Base-by-base conservation (phyloP, 306 rosid genomes). In the Dicorynia guianensis region DNA sequence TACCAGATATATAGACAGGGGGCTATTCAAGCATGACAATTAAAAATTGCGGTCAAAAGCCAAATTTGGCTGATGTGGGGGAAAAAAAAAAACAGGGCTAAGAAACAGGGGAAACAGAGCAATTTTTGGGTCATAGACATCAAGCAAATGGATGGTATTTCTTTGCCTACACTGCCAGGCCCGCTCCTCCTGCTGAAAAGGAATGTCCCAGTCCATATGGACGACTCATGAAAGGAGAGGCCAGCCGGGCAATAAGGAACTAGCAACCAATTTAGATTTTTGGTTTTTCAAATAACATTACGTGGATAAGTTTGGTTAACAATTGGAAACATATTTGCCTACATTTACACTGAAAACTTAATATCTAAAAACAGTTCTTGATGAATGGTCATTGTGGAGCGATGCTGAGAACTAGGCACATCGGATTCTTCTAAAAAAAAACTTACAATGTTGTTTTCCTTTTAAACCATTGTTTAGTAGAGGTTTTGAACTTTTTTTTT, bases 41-140 rank as follows among this genome's bases (percentile, higher is more conserved):
- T 34, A 20, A 13, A 14, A 54, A 7, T 54, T 40, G n/a, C 19
- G 8, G 39, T 25, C 8, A 46, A 40, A 56, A 49, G 50, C 56
- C 4, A 71, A 76, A 57, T 52, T 62, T 55, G 18, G 52, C 6
- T 48, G 11, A 46, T 43, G 66, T 71, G 63, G 69, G 63, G 69
- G 77, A 58, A 40, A 65, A 9, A 72, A 75, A 58, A 40, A 65
- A 9, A 53, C 30, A 12, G 7, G 83, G 80, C 84, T 72, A 8
- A 59, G 54, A 67, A 63, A 57, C 42, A 15, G 84, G 65, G 35
- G 48, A 25, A 15, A 58, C 57, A 74, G 8, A 35, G 46, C 10
- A 71, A 3, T 6, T 55, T 55, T 65, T 15, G 14, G 49, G 4
- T 69, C 68, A 80, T 75, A 47, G 5, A 67, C 54, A 53, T 30